Evolutionary conservation across 768 basidiomycete species (phyloP).

Genomic region (Lanmaoa pseudosensibilis): DNA sequence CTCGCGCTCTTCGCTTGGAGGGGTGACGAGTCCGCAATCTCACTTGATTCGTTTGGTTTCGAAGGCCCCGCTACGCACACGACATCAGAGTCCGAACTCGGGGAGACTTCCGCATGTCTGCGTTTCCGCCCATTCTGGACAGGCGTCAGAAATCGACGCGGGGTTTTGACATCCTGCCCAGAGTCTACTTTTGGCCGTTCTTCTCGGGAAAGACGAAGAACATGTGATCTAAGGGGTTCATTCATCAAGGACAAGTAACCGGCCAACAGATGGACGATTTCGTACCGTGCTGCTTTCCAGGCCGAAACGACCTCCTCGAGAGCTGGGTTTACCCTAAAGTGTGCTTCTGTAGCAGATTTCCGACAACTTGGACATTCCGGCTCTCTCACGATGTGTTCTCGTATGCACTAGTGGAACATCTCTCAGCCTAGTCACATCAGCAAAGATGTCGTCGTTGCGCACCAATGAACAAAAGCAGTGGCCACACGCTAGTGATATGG

Average conservation of each 20-base stretch:
- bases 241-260: neutral
- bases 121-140: conserved; percentile 37
- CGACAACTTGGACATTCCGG: conserved; percentile 76
- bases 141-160: conserved; percentile 17
- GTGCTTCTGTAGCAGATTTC: conserved; percentile 54
- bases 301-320: conserved; percentile 67
- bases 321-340: conserved; percentile 66
- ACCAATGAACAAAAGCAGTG: conserved; percentile 83
- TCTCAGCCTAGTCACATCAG: conserved; percentile 6
- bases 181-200: conserved; percentile 25
- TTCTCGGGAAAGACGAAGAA: conserved; percentile 43
- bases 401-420: conserved; percentile 57
- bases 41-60: conserved; percentile 23
- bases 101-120: conserved; percentile 25
- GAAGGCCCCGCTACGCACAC: conserved; percentile 34
- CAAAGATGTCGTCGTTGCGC: conserved; percentile 24
- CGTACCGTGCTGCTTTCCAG: conserved; percentile 74
- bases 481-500: conserved; percentile 72
- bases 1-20: conserved; percentile 21
- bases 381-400: conserved; percentile 54
- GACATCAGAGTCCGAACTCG: conserved; percentile 29
- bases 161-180: conserved; percentile 14
- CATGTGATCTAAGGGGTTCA: conserved; percentile 36
- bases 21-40: conserved; percentile 24
- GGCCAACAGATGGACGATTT: neutral